phyloP scores from a whole-genome alignment of 768 basidiomycete genomes.

The Termitomyces sp. region DNA sequence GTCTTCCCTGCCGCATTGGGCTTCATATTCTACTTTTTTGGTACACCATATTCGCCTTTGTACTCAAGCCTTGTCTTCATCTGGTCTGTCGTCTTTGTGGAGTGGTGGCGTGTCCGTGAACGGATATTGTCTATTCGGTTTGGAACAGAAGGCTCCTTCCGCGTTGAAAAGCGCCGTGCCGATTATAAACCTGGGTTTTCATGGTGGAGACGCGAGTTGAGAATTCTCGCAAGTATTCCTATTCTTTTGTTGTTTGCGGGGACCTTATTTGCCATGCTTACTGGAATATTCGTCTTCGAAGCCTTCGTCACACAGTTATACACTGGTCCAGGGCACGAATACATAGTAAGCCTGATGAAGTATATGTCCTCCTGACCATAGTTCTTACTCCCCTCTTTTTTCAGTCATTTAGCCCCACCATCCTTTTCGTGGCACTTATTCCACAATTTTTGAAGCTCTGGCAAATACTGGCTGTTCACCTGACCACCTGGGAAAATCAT shows the following conservation, averaged over 20 bases:
- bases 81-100: conserved; percentile 86
- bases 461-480: conserved; percentile 56
- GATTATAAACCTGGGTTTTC: conserved; percentile 50
- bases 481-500: conserved; percentile 94
- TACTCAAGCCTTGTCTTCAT: conserved; percentile 77
- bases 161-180: conserved; percentile 69
- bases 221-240: conserved; percentile 66
- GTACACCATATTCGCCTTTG: conserved; percentile 66
- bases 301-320: conserved; percentile 90
- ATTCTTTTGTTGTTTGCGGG: conserved; percentile 72
- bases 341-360: conserved; percentile 60
- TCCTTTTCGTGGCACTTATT: conserved; percentile 77
- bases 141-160: conserved; percentile 74
- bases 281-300: conserved; percentile 82
- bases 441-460: conserved; percentile 78
- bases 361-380: background rate
- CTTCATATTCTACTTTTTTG: conserved; percentile 63
- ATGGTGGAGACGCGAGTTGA: conserved; percentile 75
- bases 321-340: conserved; percentile 77
- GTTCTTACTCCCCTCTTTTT: background rate
- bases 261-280: conserved; percentile 66
- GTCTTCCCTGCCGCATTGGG: conserved; percentile 74
- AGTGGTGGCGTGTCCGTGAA: conserved; percentile 90
- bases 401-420: conserved; percentile 77
- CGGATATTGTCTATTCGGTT: conserved; percentile 79